Base-by-base conservation (phyloP, 441 rosid species). In the Capsella rubella region DNA sequence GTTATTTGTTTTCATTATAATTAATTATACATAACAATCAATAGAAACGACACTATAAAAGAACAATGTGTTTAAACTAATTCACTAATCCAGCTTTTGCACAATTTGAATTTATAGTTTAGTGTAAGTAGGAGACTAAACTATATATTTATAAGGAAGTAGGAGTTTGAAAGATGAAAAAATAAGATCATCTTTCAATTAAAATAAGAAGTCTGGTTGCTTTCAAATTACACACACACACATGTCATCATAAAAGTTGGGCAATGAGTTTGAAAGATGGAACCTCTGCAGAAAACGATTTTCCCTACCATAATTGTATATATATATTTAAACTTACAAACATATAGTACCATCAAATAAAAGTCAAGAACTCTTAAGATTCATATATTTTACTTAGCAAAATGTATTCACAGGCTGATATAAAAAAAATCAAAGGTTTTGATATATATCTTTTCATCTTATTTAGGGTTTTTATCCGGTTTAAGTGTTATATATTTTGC, bases 231-330 rank as follows among this genome's bases (percentile, higher is more conserved):
- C 51, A 69, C 51, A 69, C 51, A 69, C 58, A 16, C n/a, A 39
- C 9, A 46, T 73, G 52, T 60, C 60, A 69, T 73, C 62, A 73
- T 73, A 56, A 69, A 50, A 63, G 78, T 69, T 78, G 64, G 51
- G 45, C 62, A 62, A 31, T 0, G 32, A 73, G 68, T 73, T 78
- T 67, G 78, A 78, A 78, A 67, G 54, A 67, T 55, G 34, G 54
- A 63, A 60, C 70, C 50, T 66, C 25, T 27, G 25, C 18, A 21
- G 32, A 77, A 65, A 60, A 21, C 25, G 10, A 35, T 43, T 60
- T 46, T 29, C 12, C 29, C 54, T 43, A 43, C 37, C 37, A 21
- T 21, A 21, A 21, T 21, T 21, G 25, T 21, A 21, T 21, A 5
- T 66, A 28, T 58, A 45, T 21, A 62, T n/a, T n/a, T 55, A 37